phyloP scores from a whole-genome alignment of 108 stramenopile genomes.

The Hondaea fermentalgiana region DNA sequence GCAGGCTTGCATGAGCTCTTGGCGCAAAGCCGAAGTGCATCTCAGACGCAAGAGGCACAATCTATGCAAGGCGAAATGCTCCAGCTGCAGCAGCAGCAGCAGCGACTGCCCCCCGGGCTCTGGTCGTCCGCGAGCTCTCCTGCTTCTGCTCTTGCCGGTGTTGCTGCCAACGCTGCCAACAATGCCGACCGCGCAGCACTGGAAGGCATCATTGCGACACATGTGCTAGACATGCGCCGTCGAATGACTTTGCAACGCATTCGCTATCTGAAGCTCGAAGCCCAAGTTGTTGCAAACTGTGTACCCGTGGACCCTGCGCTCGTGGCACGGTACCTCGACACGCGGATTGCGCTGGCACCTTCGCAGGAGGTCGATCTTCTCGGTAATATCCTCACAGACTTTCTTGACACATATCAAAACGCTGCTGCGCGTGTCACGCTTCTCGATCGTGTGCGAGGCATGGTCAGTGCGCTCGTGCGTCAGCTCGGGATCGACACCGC shows the following conservation, averaged over 20 bases:
- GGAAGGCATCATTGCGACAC: background rate
- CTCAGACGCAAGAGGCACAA: too few relatives aligned
- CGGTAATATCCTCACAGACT: background rate
- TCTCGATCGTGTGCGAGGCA: background rate
- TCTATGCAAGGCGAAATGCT: background rate
- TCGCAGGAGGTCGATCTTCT: background rate
- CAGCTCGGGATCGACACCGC: background rate
- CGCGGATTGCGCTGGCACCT: background rate
- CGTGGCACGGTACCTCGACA: background rate
- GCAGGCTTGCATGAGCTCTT: too few relatives aligned
- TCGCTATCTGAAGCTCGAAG: background rate
- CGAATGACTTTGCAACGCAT: background rate
- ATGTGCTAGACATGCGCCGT: background rate
- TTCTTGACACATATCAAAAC: background rate
- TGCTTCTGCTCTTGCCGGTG: background rate
- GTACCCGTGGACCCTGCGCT: background rate
- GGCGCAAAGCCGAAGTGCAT: too few relatives aligned
- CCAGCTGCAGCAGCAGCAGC: background rate
- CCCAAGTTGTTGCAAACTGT: background rate
- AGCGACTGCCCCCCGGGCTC: background rate
- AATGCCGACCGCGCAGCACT: background rate
- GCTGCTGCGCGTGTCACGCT: background rate
- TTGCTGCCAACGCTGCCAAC: background rate
- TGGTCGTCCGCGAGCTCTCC: background rate
- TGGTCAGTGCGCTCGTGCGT: background rate